A percentile compares a stretch with the other conserved stretches of the same genome.
Conservation (phyloP, 768 basidiomycete species). For the Leccinum uliginosum region DNA sequence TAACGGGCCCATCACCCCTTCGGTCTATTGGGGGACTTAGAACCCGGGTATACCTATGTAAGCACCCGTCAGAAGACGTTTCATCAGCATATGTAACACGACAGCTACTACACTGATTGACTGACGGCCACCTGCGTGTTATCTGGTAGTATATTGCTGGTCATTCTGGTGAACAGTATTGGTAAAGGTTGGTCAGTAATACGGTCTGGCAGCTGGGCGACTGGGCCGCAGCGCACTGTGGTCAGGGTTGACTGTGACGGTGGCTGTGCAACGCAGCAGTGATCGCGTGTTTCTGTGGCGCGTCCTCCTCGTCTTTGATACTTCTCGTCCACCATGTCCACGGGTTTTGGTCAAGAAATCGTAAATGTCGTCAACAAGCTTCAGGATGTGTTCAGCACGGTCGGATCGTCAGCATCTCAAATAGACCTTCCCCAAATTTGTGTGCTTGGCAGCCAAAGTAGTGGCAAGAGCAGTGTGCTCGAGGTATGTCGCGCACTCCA, state of each 20-base stretch:
- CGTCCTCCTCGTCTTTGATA: slow-evolving; percentile 12
- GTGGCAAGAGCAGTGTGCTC: slow-evolving; percentile 89
- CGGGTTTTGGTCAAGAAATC: slow-evolving; percentile 76
- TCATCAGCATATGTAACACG: slow-evolving; percentile 8
- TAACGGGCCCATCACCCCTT: neutral
- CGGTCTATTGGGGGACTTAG: neutral
- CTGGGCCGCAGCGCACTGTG: neutral
- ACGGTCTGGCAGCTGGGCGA: neutral
- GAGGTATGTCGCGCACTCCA: slow-evolving; percentile 50
- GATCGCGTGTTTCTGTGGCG: slow-evolving; percentile 22
- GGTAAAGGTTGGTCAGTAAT: neutral
- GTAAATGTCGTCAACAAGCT: slow-evolving; percentile 82
- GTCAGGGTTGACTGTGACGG: slow-evolving; percentile 1
- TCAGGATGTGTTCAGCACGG: slow-evolving; percentile 84
- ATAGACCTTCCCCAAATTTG: slow-evolving; percentile 93
- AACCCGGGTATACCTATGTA: neutral
- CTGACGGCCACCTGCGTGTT: neutral
- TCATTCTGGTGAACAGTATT: neutral
- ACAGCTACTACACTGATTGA: neutral
- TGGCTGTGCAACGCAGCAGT: slow-evolving; percentile 25
- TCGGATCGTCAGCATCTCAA: slow-evolving; percentile 70
- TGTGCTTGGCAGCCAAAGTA: slow-evolving; percentile 87
- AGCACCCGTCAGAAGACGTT: neutral
- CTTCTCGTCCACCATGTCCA: slow-evolving; percentile 35
- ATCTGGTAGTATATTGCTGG: neutral